Evolutionary conservation across 2,329 filamentous ascomycete species (phyloP), one percentile per base, ranked within the genome.

Genomic region (Alternaria triticimaculans): DNA sequence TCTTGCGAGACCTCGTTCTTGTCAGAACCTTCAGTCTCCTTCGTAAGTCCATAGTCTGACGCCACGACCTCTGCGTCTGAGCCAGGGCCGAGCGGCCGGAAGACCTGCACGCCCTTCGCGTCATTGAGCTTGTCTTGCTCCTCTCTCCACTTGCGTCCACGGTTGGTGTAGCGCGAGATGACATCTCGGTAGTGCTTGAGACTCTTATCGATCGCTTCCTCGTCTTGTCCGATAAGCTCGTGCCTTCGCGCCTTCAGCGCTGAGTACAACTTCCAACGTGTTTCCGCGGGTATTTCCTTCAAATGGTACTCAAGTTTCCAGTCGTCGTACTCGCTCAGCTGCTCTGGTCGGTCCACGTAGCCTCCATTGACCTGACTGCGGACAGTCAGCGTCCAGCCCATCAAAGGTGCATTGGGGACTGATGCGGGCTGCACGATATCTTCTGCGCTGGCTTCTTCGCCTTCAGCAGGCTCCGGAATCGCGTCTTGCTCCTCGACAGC

Each of bases 251-350:
- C 78, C 75, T 88, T 87, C 62, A 88, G 83, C 15, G 68, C 63
- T 5, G 67, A 64, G 62, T 78, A 79, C 28, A 74, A 48, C 26
- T 33, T 63, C 69, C 70, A 68, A 6, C 65, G 58, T 4, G 57
- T 57, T 4, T 55, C 56, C 11, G 64, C 53, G 2, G 64, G 56
- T 9, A 80, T 82, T 67, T 94, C 91, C 49, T 86, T 85, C 51
- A 97, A 81, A 37, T 89, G 85, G 79, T 97, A 97, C 71, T 96
- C 88, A n/a, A 97, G 83, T 0, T 82, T 78, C 94, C 94, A 97
- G 8, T 82, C 73, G 67, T 88, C 85, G 0, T 72, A 20, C 14
- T 72, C 30, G 0, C 55, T 78, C 49, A 90, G 76, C 0, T 83
- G 70, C 2, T 80, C 67, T 0, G 93, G 92, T 4, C 93, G 89